Percentiles rank a stretch among this genome's conserved stretches.
Conservation (phyloP, 2,329 filamentous ascomycete genomes). For the Golovinomyces cichoracearum region DNA sequence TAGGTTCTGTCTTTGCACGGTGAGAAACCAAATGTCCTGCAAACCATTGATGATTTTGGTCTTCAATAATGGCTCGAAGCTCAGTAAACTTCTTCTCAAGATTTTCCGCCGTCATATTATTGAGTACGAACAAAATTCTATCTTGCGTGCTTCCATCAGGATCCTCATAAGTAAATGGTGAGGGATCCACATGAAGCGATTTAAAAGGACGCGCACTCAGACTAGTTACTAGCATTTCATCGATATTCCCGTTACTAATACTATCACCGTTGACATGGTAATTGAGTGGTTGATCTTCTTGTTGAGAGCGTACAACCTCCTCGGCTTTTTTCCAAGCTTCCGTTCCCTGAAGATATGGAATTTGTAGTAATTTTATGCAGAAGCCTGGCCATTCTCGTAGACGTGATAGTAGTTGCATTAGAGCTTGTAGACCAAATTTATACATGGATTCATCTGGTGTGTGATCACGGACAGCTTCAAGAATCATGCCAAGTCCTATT, state of each 20-base stretch:
- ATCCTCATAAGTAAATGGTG: constrained; percentile 44
- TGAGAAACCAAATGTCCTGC: constrained; percentile 85
- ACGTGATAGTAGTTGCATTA: constrained; percentile 63
- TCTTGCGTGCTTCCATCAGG: constrained; percentile 68
- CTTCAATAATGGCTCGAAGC: constrained; percentile 50
- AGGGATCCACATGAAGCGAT: constrained; percentile 51
- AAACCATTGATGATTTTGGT: constrained; percentile 84
- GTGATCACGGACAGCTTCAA: constrained; percentile 83
- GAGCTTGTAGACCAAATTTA: constrained; percentile 85
- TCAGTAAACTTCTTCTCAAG: constrained; percentile 63
- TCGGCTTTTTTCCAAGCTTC: constrained; percentile 64
- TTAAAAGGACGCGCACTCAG: constrained; percentile 44
- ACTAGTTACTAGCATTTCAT: constrained; percentile 33
- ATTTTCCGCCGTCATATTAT: constrained; percentile 84
- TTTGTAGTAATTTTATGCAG: constrained; percentile 59
- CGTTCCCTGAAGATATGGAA: constrained; percentile 58
- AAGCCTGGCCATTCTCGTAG: constrained; percentile 90
- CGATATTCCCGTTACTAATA: constrained; percentile 43
- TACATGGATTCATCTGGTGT: constrained; percentile 73
- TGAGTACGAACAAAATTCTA: constrained; percentile 82
- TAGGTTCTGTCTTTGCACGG: constrained; percentile 87
- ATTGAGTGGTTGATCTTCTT: constrained; percentile 20
- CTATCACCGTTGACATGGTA: constrained; percentile 19
- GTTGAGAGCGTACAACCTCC: constrained; percentile 45
- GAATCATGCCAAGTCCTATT: constrained; percentile 85